Evolutionary conservation across 768 basidiomycete species (phyloP), one percentile per base, ranked within the genome.

Genomic region (Royoungia palumana): DNA sequence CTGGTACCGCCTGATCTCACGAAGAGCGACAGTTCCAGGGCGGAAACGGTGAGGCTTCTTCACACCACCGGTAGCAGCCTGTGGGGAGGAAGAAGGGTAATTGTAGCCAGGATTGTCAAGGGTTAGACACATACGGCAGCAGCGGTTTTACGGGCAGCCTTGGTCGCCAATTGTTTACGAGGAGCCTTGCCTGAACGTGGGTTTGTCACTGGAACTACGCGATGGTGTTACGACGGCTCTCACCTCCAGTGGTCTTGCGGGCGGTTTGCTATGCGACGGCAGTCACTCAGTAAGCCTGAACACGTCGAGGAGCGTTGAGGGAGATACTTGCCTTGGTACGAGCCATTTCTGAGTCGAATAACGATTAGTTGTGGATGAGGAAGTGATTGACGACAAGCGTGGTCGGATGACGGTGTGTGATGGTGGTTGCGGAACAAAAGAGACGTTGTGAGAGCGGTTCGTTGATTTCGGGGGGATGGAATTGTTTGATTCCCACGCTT

Each of bases 1-100:
- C 74, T 97, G 94, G 80, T 97, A 96, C 71, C 94, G 82, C 68
- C 95, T 79, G 64, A 97, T 97, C 75, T 97, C 94, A 81, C 95
- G 94, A 58, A 99, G 92, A 58, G 95, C 95, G 78, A 99, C 95
- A 58, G 95, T 99, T 78, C 95, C 89, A 60, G 89, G 89, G 66
- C 89, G 82, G 86, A 95, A 97, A 69, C 94, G 80, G 72, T 98
- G 94, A 52, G 94, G 95, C 80, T 98, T 99, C 94, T 98, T 98
- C 64, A 96, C 94, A 83, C 94, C 94, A 74, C 94, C 94, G 55
- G 94, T 87, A 49, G 88, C 81, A 49, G 88, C 79, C 81, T 83
- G 46, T 35, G 2, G 14, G 4, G 53, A 20, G 39, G 36, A 38
- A 46, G 60, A 27, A 56, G 53, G 32, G 25, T 20, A 1, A 6